Percentiles rank a stretch among this genome's conserved stretches.
Conservation (phyloP, 345 rosid species). For the Lagerstroemia speciosa region DNA sequence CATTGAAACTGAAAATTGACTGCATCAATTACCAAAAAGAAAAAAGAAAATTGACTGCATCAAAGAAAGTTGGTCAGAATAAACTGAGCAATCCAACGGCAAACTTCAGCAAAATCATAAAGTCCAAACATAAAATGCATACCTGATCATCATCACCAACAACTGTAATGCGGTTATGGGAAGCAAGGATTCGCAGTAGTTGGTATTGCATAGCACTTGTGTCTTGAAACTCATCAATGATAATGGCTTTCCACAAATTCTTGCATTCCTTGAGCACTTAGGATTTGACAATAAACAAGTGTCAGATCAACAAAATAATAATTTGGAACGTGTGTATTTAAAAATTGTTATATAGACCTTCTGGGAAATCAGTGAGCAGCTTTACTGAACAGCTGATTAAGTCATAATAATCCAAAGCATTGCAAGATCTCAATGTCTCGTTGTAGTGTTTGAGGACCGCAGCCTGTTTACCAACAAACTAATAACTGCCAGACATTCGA, state of each 20-base stretch:
- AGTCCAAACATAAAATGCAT: conserved; percentile 1
- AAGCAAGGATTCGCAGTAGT: conserved; percentile 59
- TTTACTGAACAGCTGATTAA: conserved; percentile 70
- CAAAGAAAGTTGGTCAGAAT: background rate
- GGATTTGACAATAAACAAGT: conserved; percentile 15
- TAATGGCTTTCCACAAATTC: conserved; percentile 75
- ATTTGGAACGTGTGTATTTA: background rate
- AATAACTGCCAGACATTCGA: background rate
- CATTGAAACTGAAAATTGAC: conserved; percentile 93
- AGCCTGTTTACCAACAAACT: conserved; percentile 43
- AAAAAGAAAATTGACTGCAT: conserved; percentile 84
- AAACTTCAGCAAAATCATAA: background rate
- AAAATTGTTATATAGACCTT: conserved; percentile 33
- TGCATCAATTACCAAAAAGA: too few species aligned
- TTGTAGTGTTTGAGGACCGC: conserved; percentile 58
- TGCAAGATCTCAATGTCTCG: conserved; percentile 59
- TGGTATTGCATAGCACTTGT: conserved; percentile 85
- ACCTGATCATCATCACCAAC: conserved; percentile 99
- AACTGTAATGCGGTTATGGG: conserved; percentile 64
- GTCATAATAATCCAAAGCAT: conserved; percentile 95
- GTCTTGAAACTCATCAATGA: conserved; percentile 94
- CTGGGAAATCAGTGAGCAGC: conserved; percentile 66
- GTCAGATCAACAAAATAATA: conserved; percentile 15
- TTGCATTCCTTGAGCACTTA: conserved; percentile 66
- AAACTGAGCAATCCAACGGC: background rate